Evolutionary conservation across 2,329 filamentous ascomycete genomes (phyloP), one percentile per base, ranked within the genome.

Genomic region (Fusarium hostae): DNA sequence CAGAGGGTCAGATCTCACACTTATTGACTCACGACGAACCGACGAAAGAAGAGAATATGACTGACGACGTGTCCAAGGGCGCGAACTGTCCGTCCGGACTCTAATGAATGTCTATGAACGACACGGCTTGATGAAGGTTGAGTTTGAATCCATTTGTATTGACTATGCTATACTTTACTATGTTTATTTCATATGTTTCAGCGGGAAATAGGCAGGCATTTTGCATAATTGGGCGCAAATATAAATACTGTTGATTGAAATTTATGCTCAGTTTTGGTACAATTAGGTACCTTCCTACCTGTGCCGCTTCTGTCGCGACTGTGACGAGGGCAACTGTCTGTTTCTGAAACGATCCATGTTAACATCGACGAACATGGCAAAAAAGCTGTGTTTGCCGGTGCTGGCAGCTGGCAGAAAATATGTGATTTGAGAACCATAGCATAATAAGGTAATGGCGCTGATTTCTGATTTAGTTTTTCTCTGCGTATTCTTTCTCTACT

Each of bases 61-160:
- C 69, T 66, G 67, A 77, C 54, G 68, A 77, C 28, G 59, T 68
- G 55, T 61, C 67, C 55, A 66, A 57, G 22, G 59, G 41, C 52
- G 39, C 55, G 47, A 57, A 67, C 37, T n/a, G 45, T 59, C 48
- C 37, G 37, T 56, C 48, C 50, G 63, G 47, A 60, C 37, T 40
- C 69, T 51, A 67, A 75, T 50, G 59, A 74, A 57, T 61, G 58
- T 62, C 67, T 61, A 75, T 57, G 54, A 48, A 48, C 52, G 55
- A 56, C 40, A 56, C 37, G 43, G 39, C 37, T 50, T 56, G 61
- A 74, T 56, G 61, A 63, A 71, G 24, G 44, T 47, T 50, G 52
- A 60, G 39, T 66, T 62, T 45, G 58, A 47, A 69, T 66, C 45
- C 16, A 26, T 59, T 72, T 74, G 44, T 35, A 37, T 63, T 66